Percentiles rank a stretch among this genome's conserved stretches.
These are phyloP conservation scores for Solanum gandarillasii DNA, from an alignment of 257 asterid species.

Conservation along the genomic window DNA sequence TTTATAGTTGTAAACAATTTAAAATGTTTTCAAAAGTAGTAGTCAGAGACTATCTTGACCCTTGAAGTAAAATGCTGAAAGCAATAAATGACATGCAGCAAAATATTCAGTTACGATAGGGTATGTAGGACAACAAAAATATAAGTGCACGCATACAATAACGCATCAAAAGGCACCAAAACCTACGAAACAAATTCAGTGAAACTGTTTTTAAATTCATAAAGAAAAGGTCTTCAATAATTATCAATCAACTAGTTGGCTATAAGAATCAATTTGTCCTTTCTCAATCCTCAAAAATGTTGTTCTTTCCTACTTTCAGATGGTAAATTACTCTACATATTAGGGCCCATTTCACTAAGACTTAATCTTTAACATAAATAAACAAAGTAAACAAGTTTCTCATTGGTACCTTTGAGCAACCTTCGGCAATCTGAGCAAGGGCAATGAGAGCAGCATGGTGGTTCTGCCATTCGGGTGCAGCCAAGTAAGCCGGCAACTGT, in stretches of 20 bases:
- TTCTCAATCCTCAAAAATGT: neutral
- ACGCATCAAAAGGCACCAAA: neutral
- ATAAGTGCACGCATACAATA: neutral
- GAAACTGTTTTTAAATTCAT: neutral
- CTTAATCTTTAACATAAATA: neutral
- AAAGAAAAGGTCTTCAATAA: neutral
- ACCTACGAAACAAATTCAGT: neutral
- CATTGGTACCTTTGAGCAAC: slow-evolving; percentile 72
- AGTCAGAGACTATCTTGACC: neutral
- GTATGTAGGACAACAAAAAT: neutral
- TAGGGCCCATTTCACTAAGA: neutral
- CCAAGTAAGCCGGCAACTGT: slow-evolving; percentile 65
- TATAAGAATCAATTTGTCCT: neutral
- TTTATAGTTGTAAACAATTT: neutral
- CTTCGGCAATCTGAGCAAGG: slow-evolving; percentile 97
- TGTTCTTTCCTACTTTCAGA: neutral
- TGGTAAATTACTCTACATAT: neutral
- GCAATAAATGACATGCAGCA: neutral
- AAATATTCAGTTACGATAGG: neutral
- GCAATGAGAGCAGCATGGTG: slow-evolving; percentile 93
- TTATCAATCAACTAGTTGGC: neutral
- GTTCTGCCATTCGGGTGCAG: slow-evolving; percentile 91
- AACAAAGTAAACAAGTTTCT: neutral
- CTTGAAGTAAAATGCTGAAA: neutral
- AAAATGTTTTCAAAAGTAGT: neutral